Evolutionary conservation across 2,329 filamentous ascomycete species (phyloP).

Genomic region (Colletotrichum cereale): DNA sequence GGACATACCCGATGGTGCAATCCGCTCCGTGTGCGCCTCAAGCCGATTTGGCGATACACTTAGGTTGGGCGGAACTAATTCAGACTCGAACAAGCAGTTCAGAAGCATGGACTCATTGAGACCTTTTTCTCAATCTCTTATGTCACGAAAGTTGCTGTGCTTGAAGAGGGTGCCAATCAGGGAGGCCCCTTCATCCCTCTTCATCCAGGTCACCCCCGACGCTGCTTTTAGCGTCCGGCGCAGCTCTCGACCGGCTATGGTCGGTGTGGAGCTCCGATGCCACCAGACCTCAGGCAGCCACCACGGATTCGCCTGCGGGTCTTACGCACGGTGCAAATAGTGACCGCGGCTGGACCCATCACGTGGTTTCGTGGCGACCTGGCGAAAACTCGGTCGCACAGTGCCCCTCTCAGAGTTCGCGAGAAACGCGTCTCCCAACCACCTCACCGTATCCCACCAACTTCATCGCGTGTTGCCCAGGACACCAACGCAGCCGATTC

Average conservation of each 20-base stretch:
- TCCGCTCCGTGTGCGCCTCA: slow-evolving; percentile 4
- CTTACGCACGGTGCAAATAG: background rate
- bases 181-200: background rate
- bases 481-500: slow-evolving; percentile 47
- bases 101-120: no score
- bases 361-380: slow-evolving; percentile 60
- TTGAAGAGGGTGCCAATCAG: background rate
- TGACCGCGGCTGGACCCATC: slow-evolving; percentile 42
- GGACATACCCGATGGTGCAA: slow-evolving; percentile 9
- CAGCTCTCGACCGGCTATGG: slow-evolving; percentile 6
- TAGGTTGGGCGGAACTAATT: background rate
- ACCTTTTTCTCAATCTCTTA: background rate
- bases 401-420: slow-evolving; percentile 43
- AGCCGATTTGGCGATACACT: background rate
- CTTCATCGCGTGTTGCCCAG: slow-evolving; percentile 37
- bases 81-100: background rate
- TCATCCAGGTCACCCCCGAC: slow-evolving; percentile 11
- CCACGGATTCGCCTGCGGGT: background rate
- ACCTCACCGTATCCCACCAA: slow-evolving; percentile 54
- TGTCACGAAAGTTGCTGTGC: background rate
- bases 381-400: slow-evolving; percentile 50
- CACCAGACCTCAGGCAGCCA: slow-evolving; percentile 33
- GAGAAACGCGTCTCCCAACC: slow-evolving; percentile 58
- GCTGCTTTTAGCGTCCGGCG: slow-evolving; percentile 20
- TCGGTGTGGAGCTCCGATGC: slow-evolving; percentile 16